Percentiles rank a stretch among this genome's conserved stretches.
Evolutionary conservation across 306 rosid species (phyloP).

Genomic region (Chamaecrista fasciculata): DNA sequence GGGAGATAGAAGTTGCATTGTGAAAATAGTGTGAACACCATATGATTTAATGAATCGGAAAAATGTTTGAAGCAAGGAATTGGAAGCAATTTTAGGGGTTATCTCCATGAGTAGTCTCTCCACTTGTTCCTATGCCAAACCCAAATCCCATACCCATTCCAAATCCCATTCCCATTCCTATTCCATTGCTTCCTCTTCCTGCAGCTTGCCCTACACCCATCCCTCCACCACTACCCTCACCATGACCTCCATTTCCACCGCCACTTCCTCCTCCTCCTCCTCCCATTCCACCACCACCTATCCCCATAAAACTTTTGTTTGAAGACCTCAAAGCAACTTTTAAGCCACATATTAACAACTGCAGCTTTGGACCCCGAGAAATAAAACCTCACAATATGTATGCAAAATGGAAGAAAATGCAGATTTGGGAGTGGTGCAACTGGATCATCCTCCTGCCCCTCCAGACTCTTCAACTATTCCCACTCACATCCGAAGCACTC

Average conservation of each 20-base stretch:
- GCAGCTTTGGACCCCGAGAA: constrained; percentile 79
- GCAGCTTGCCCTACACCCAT: not conserved
- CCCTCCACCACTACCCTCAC: not conserved
- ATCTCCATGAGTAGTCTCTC: not conserved
- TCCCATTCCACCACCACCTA: not conserved
- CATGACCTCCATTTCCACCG: not conserved
- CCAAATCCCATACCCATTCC: constrained; percentile 53
- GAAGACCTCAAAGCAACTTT: constrained; percentile 72
- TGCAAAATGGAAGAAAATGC: too few relatives aligned
- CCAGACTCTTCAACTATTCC: too few relatives aligned
- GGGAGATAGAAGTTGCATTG: too few relatives aligned
- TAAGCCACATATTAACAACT: constrained; percentile 66
- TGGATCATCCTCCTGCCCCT: too few relatives aligned
- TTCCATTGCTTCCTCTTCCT: not conserved
- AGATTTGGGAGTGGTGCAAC: too few relatives aligned
- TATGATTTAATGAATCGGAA: too few relatives aligned
- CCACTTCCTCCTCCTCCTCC: not conserved
- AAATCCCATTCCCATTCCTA: constrained; percentile 29
- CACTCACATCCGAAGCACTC: too few relatives aligned
- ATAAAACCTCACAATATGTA: too few relatives aligned
- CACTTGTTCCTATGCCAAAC: constrained; percentile 41
- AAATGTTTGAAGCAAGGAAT: too few relatives aligned
- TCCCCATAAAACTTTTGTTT: constrained; percentile 38
- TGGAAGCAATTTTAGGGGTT: constrained; percentile 30
- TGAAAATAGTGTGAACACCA: too few relatives aligned